These are phyloP conservation scores for Aspergillus pseudotamarii DNA, from an alignment of 2,329 filamentous ascomycete species.

Conservation along the genomic window DNA sequence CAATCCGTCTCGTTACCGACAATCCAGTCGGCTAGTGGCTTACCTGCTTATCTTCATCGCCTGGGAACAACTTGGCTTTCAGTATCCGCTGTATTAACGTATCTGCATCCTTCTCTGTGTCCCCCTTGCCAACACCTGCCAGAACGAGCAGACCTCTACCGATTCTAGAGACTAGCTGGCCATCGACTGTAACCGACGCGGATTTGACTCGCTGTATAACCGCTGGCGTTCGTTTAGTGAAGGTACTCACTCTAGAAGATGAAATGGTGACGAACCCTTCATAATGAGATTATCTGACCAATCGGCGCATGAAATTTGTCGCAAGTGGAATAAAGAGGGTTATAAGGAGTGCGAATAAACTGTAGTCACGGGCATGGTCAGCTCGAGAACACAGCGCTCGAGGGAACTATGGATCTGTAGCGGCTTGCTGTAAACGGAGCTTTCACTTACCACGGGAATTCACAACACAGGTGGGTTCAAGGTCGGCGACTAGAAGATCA, in stretches of 20 bases:
- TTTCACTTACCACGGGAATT: background rate
- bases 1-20: background rate
- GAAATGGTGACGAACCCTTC: conserved; percentile 41
- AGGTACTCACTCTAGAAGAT: background rate
- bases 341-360: background rate
- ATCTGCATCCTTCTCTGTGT: conserved; percentile 86
- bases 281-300: conserved; percentile 25
- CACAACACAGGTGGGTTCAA: background rate
- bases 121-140: conserved; percentile 85
- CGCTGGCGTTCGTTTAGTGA: conserved; percentile 56
- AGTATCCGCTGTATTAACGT: conserved; percentile 81
- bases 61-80: conserved; percentile 90
- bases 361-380: background rate
- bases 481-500: background rate
- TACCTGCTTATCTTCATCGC: conserved; percentile 71
- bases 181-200: conserved; percentile 92
- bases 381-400: background rate
- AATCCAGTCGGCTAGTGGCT: background rate
- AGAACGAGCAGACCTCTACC: conserved; percentile 88
- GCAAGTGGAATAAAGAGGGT: background rate
- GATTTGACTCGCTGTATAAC: conserved; percentile 93
- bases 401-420: background rate
- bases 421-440: conserved; percentile 4
- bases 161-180: conserved; percentile 85
- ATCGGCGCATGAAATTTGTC: background rate